Conservation (phyloP, 208 protist genomes). For the Kentomonas sorsogonicus region DNA sequence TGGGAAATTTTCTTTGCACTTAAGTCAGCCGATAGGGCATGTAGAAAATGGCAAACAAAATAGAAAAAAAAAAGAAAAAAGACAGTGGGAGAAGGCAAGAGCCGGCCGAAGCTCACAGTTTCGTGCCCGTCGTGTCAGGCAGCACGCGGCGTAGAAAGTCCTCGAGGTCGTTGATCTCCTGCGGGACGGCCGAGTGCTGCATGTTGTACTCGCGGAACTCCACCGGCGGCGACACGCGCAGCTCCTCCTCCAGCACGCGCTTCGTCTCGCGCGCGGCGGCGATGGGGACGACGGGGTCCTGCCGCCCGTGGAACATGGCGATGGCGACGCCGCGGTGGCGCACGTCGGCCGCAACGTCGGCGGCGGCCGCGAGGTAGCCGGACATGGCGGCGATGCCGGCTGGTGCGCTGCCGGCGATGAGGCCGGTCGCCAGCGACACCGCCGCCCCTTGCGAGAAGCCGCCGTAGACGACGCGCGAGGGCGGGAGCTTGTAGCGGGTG, state of each 20-base stretch:
- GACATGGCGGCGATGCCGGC: slow-evolving; percentile 72
- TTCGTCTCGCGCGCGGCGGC: slow-evolving; percentile 38
- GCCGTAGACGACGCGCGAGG: slow-evolving; percentile 77
- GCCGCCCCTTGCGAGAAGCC: slow-evolving; percentile 92
- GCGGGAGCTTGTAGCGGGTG: slow-evolving; percentile 48
- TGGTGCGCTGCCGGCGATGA: slow-evolving; percentile 49
- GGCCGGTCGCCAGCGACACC: slow-evolving; percentile 62
- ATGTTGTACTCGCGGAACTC: slow-evolving; percentile 76
- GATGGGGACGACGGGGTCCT: slow-evolving; percentile 75
- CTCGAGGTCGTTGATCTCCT: slow-evolving; percentile 72
- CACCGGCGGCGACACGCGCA: slow-evolving; percentile 19
- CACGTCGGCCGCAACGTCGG: slow-evolving; percentile 41
- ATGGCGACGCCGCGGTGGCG: slow-evolving; percentile 28
- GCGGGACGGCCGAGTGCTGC: slow-evolving; percentile 56
- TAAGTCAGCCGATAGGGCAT: not conserved
- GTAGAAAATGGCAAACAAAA: not conserved
- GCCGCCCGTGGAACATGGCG: slow-evolving; percentile 72
- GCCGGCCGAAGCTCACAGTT: not conserved
- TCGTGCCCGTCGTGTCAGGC: no score
- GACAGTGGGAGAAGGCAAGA: not conserved
- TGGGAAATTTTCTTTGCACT: not conserved
- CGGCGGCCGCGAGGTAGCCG: slow-evolving; percentile 61
- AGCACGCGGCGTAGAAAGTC: slow-evolving; percentile 52
- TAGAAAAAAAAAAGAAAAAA: not conserved
- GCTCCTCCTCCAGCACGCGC: slow-evolving; percentile 35